A percentile compares a stretch with the other conserved stretches of the same genome.
These are phyloP conservation scores for Cercis canadensis DNA, from an alignment of 306 rosid species.

Conservation along the genomic window DNA sequence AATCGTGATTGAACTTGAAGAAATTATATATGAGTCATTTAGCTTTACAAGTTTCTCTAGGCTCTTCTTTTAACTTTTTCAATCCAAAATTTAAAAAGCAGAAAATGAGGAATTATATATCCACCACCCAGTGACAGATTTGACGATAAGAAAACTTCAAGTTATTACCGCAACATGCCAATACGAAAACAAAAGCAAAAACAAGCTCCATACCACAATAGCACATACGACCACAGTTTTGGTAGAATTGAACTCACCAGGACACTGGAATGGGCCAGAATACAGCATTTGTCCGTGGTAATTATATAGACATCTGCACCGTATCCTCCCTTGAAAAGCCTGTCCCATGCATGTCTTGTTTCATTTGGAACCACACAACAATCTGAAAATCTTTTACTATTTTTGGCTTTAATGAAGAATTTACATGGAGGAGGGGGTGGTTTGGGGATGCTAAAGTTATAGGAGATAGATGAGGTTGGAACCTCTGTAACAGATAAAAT, in stretches of 20 bases:
- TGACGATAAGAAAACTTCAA: neutral
- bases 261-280: slow-evolving; percentile 47
- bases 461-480: slow-evolving; percentile 33
- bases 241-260: slow-evolving; percentile 40
- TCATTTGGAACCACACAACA: slow-evolving; percentile 46
- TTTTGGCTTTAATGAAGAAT: neutral
- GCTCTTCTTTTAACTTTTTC: neutral
- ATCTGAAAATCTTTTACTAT: slow-evolving; percentile 22
- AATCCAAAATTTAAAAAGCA: neutral
- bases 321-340: slow-evolving; percentile 45
- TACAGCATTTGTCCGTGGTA: slow-evolving; percentile 4
- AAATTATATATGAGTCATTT: neutral
- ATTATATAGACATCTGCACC: slow-evolving; percentile 49
- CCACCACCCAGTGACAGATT: neutral
- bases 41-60: neutral
- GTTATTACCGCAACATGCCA: no score
- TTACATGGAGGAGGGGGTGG: slow-evolving; percentile 44
- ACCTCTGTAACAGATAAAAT: slow-evolving; percentile 40
- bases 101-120: neutral
- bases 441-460: slow-evolving; percentile 33
- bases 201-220: neutral
- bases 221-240: neutral
- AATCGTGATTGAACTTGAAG: neutral
- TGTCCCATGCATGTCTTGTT: slow-evolving; percentile 50
- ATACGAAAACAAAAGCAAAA: neutral